Conservation (phyloP, 192 early-diverging fungal species). For the Backusella psychrophila region DNA sequence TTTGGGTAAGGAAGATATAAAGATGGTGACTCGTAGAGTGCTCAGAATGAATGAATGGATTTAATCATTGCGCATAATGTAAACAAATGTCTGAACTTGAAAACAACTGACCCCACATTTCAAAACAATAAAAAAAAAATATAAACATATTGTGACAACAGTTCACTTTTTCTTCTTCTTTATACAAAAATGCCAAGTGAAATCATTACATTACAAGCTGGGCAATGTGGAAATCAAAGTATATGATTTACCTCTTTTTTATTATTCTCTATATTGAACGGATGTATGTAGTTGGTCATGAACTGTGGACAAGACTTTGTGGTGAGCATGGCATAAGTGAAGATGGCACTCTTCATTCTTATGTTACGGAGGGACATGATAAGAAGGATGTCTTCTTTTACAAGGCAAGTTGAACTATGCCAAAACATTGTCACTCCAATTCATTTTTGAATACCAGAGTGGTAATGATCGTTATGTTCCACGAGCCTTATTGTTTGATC, state of each 20-base stretch:
- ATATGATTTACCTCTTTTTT: background rate
- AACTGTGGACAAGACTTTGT: conserved; percentile 94
- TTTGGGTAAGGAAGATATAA: too few species aligned
- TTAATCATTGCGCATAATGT: too few species aligned
- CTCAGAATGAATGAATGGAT: too few species aligned
- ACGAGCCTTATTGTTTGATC: conserved; percentile 84
- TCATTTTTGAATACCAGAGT: conserved; percentile 50
- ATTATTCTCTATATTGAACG: background rate
- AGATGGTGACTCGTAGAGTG: too few species aligned
- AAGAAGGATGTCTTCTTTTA: conserved; percentile 99
- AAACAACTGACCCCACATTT: background rate
- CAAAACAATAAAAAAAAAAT: background rate
- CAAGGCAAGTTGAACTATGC: conserved; percentile 51
- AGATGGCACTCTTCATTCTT: conserved; percentile 89
- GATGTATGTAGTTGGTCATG: conserved; percentile 70
- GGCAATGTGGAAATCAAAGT: conserved; percentile 99
- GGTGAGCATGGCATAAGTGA: conserved; percentile 94
- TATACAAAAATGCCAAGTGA: conserved; percentile 52
- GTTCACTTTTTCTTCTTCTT: background rate
- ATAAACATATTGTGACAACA: background rate
- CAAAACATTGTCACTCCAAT: background rate
- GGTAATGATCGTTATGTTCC: conserved; percentile 99
- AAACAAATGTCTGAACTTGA: background rate
- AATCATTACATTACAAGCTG: conserved; percentile 95
- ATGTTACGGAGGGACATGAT: conserved; percentile 84